Percentiles rank a stretch among this genome's conserved stretches.
These are phyloP conservation scores for Talaromyces marneffei DNA, from an alignment of 2,329 filamentous ascomycete species.

Conservation along the genomic window DNA sequence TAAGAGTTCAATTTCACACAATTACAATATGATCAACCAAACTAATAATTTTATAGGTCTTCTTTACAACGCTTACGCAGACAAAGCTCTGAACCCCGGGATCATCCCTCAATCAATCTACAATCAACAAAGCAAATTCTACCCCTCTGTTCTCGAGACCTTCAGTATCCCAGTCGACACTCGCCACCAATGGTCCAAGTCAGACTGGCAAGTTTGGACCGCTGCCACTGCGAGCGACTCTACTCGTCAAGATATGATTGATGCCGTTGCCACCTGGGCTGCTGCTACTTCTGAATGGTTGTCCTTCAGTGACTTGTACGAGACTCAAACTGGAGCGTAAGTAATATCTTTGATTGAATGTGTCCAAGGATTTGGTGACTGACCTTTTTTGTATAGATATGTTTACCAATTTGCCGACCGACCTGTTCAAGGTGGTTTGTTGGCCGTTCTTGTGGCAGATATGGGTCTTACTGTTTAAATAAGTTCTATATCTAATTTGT, in stretches of 20 bases:
- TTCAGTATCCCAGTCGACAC: conserved; percentile 52
- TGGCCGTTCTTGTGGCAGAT: conserved; percentile 4
- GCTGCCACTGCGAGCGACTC: background rate
- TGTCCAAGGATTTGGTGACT: background rate
- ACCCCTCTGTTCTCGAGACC: conserved; percentile 43
- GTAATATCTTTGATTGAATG: background rate
- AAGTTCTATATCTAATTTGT: no score
- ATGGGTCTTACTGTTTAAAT: conserved; percentile 4
- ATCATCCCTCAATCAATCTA: conserved; percentile 49
- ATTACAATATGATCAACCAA: background rate
- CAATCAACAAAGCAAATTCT: conserved; percentile 49
- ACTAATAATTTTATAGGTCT: no score
- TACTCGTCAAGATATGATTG: conserved; percentile 7
- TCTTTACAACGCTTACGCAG: conserved; percentile 51
- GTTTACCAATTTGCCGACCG: background rate
- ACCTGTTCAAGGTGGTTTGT: conserved; percentile 2
- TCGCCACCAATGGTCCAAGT: conserved; percentile 45
- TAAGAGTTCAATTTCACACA: background rate
- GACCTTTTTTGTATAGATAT: background rate
- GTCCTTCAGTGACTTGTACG: conserved; percentile 5
- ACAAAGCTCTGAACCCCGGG: conserved; percentile 41
- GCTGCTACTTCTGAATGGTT: conserved; percentile 5
- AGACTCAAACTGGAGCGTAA: conserved; percentile 4
- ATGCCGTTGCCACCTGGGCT: background rate
- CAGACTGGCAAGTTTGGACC: conserved; percentile 10